A percentile compares a stretch with the other conserved stretches of the same genome.
These are phyloP conservation scores for Aquilaria yunnanensis DNA, from an alignment of 345 rosid genomes.

Conservation along the genomic window DNA sequence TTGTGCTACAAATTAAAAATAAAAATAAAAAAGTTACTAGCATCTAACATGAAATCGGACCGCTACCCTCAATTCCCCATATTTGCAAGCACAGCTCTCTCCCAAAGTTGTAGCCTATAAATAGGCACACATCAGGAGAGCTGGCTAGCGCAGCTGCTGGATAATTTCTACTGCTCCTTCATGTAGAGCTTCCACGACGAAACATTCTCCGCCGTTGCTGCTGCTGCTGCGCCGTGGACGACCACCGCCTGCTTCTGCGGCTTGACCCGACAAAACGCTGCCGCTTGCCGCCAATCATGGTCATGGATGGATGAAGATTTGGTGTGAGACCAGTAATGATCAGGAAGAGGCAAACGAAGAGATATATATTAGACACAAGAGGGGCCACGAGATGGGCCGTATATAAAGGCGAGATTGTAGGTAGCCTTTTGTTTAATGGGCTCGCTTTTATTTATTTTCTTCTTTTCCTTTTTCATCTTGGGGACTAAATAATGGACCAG, in stretches of 20 bases:
- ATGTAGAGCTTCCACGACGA: constrained; percentile 16
- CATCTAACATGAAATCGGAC: constrained; percentile 48
- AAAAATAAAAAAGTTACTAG: no score
- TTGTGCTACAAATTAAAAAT: background rate
- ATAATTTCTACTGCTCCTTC: constrained; percentile 16
- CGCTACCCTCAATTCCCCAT: constrained; percentile 96
- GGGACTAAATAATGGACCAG: no score
- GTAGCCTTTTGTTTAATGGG: constrained; percentile 22
- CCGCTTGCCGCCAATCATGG: constrained; percentile 9
- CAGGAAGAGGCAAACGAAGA: constrained; percentile 17
- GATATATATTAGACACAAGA: background rate
- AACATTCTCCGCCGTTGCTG: constrained; percentile 14
- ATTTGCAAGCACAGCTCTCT: constrained; percentile 50
- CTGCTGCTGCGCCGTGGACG: constrained; percentile 11
- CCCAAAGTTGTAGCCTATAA: constrained; percentile 27
- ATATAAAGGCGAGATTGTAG: constrained; percentile 50
- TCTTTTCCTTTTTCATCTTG: background rate
- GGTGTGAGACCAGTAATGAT: background rate
- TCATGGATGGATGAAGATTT: constrained; percentile 4
- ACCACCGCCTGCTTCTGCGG: constrained; percentile 8
- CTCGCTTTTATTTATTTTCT: constrained; percentile 2
- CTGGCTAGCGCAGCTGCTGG: constrained; percentile 57
- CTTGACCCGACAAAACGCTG: constrained; percentile 6
- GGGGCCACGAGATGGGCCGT: constrained; percentile 41
- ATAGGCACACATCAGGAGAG: no score